Percentiles rank a stretch among this genome's conserved stretches.
Evolutionary conservation across 1,284 basidiomycete species (phyloP).

Genomic region (Peniophora sp.): DNA sequence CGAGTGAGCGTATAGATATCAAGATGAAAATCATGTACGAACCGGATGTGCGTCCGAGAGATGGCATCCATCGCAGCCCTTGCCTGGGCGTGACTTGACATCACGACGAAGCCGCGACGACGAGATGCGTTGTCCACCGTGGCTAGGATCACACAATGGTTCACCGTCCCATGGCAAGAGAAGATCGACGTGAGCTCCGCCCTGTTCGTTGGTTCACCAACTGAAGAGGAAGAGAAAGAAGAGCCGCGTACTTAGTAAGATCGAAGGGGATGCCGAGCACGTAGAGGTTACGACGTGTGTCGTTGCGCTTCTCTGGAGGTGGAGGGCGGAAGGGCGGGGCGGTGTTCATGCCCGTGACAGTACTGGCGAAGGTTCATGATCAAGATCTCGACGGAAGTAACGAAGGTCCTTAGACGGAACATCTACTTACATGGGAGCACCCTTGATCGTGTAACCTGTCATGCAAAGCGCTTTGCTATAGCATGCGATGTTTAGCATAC

Average conservation of each 20-base stretch:
- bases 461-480: conserved; percentile 59
- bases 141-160: conserved; percentile 69
- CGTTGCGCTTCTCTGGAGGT: conserved; percentile 27
- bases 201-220: conserved; percentile 23
- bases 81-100: conserved; percentile 64
- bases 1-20: neutral
- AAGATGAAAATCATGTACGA: conserved; percentile 12
- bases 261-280: conserved; percentile 73
- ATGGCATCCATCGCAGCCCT: conserved; percentile 54
- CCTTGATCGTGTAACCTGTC: conserved; percentile 56
- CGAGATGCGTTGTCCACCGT: conserved; percentile 75
- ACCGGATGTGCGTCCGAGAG: conserved; percentile 64
- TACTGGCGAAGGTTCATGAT: conserved; percentile 24
- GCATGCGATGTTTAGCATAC: neutral
- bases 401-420: neutral
- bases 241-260: conserved; percentile 51
- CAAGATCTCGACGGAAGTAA: neutral
- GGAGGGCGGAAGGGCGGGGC: conserved; percentile 13
- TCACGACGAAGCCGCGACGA: conserved; percentile 71
- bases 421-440: conserved; percentile 41
- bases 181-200: conserved; percentile 55
- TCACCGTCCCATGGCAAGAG: conserved; percentile 53
- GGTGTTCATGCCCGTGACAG: conserved; percentile 15
- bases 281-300: conserved; percentile 67
- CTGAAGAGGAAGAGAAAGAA: neutral